Evolutionary conservation across 805 yeast genomes (phyloP).

Genomic region (Brettanomyces custersianus): DNA sequence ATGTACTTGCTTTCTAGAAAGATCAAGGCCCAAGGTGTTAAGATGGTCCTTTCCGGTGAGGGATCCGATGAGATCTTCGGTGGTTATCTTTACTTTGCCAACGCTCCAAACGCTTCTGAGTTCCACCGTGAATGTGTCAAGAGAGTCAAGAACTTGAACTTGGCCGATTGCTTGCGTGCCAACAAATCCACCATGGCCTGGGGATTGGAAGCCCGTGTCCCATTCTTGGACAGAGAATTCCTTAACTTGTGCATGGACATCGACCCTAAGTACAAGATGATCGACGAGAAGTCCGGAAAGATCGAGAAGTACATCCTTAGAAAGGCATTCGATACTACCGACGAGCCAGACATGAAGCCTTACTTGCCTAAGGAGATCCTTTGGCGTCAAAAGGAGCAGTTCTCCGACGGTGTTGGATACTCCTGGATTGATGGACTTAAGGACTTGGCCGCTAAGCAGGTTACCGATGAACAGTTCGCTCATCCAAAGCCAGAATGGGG

Average conservation of each 20-base stretch:
- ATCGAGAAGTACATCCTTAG: conserved; percentile 95
- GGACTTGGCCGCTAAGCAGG: conserved; percentile 83
- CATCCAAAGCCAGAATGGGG: conserved; percentile 97
- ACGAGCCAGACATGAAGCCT: conserved; percentile 68
- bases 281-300: conserved; percentile 56
- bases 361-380: conserved; percentile 94
- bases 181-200: conserved; percentile 99
- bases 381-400: conserved; percentile 99
- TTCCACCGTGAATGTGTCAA: conserved; percentile 94
- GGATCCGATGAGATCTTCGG: conserved; percentile 99
- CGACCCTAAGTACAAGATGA: conserved; percentile 86
- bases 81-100: conserved; percentile 94
- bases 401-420: conserved; percentile 99
- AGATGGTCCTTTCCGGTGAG: conserved; percentile 98
- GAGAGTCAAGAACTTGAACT: conserved; percentile 95
- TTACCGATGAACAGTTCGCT: conserved; percentile 85
- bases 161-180: conserved; percentile 96
- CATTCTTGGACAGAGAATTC: conserved; percentile 93
- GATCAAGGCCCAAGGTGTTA: conserved; percentile 98
- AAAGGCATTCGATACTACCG: conserved; percentile 93
- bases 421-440: conserved; percentile 98
- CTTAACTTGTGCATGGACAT: conserved; percentile 90
- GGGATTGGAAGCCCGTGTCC: conserved; percentile 99
- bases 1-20: conserved; percentile 94
- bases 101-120: conserved; percentile 87